These are phyloP conservation scores for Talaromyces proteolyticus DNA, from an alignment of 495 filamentous ascomycete species.

Conservation along the genomic window DNA sequence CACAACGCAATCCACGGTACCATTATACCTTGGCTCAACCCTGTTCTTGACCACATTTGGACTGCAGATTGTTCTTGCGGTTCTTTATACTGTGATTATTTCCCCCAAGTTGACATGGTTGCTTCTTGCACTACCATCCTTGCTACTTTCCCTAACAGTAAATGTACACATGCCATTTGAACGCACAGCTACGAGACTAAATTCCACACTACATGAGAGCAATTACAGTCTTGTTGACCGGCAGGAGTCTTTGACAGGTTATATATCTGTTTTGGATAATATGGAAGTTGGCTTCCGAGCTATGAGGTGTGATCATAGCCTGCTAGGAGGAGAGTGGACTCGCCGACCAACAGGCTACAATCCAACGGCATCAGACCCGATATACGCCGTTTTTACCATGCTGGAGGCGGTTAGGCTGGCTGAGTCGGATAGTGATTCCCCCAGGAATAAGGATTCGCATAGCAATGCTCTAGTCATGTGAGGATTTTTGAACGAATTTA, in stretches of 20 bases:
- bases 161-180: constrained; percentile 64
- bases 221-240: constrained; percentile 64
- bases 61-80: constrained; percentile 59
- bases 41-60: constrained; percentile 64
- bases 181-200: constrained; percentile 48
- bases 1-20: constrained; percentile 31
- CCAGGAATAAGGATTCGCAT: constrained; percentile 47
- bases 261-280: constrained; percentile 83
- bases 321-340: constrained; percentile 91
- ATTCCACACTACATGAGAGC: constrained; percentile 49
- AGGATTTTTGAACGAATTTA: constrained; percentile 8
- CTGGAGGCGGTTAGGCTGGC: constrained; percentile 86
- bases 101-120: constrained; percentile 56
- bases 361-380: constrained; percentile 65
- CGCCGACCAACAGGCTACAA: constrained; percentile 22
- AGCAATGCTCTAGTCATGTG: constrained; percentile 82
- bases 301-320: constrained; percentile 87
- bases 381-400: constrained; percentile 90
- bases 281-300: constrained; percentile 64
- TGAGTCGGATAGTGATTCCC: constrained; percentile 40
- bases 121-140: constrained; percentile 55
- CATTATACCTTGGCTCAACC: constrained; percentile 48
- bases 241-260: constrained; percentile 80
- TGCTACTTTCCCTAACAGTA: constrained; percentile 61
- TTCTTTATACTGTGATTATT: constrained; percentile 55